phyloP scores from a whole-genome alignment of 2,329 filamentous ascomycete species.

The Colletotrichum agaves region DNA sequence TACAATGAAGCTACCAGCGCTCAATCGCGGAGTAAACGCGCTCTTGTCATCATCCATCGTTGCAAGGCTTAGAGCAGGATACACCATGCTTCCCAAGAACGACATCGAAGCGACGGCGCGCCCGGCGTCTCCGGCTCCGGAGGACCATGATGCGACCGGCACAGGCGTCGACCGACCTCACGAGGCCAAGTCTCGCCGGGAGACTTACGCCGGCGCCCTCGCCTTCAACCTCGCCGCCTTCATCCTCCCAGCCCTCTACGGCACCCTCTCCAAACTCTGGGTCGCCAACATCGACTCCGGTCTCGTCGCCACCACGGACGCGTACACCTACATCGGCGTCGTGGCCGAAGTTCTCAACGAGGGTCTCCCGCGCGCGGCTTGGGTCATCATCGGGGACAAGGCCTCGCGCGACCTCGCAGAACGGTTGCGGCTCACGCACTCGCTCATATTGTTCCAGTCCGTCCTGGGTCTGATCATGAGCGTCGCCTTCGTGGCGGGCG shows the following conservation, averaged over 20 bases:
- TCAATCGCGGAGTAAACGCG: constrained; percentile 17
- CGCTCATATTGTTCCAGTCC: constrained; percentile 69
- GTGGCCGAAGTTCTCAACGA: constrained; percentile 78
- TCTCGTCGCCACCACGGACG: constrained; percentile 71
- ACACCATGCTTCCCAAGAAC: constrained; percentile 27
- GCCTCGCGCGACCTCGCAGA: constrained; percentile 60
- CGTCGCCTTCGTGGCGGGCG: constrained; percentile 65
- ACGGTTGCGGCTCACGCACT: constrained; percentile 70
- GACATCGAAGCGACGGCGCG: background rate
- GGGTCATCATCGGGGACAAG: constrained; percentile 75
- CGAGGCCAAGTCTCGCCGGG: background rate
- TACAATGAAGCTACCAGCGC: background rate
- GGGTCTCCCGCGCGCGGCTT: constrained; percentile 74
- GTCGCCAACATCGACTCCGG: constrained; percentile 72
- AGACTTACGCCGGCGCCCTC: constrained; percentile 64
- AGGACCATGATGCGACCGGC: background rate
- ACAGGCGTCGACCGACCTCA: background rate
- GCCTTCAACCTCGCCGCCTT: constrained; percentile 72
- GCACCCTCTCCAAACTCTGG: constrained; percentile 76
- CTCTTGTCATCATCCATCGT: background rate
- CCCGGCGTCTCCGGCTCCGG: background rate
- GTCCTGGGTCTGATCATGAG: constrained; percentile 69
- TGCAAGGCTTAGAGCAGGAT: background rate
- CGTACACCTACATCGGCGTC: constrained; percentile 76
- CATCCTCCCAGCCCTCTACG: constrained; percentile 73